Evolutionary conservation across 192 early-diverging fungal species (phyloP).

Genomic region (Podila epigama): DNA sequence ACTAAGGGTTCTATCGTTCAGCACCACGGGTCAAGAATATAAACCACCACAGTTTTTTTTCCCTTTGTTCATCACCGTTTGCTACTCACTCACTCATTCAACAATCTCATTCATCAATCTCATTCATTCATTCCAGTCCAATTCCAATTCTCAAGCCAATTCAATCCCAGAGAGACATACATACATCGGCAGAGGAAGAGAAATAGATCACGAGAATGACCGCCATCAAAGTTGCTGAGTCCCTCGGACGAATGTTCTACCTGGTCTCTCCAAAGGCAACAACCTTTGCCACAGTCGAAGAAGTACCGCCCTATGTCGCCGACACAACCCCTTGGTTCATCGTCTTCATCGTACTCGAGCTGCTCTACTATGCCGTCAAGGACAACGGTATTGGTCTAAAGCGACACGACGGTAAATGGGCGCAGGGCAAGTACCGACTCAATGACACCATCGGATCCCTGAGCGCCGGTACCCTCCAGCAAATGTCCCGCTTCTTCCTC

Average conservation of each 20-base stretch:
- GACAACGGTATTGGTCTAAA: slow-evolving; percentile 37
- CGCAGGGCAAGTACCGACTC: slow-evolving; percentile 54
- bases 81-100: slow-evolving; percentile 5
- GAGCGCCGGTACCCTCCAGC: slow-evolving; percentile 60
- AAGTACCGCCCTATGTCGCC: slow-evolving; percentile 62
- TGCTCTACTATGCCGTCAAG: slow-evolving; percentile 40
- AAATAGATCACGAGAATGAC: slow-evolving; percentile 8
- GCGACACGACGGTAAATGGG: slow-evolving; percentile 43
- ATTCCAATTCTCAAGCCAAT: not conserved
- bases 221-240: slow-evolving; percentile 43
- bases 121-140: not conserved
- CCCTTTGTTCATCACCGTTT: too few relatives aligned
- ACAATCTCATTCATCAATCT: too few relatives aligned
- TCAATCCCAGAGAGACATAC: not conserved
- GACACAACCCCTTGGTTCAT: slow-evolving; percentile 63
- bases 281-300: slow-evolving; percentile 41
- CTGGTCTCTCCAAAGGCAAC: slow-evolving; percentile 54
- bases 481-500: slow-evolving; percentile 58
- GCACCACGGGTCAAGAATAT: too few relatives aligned
- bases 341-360: slow-evolving; percentile 48
- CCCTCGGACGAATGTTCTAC: slow-evolving; percentile 63
- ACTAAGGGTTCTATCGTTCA: too few relatives aligned
- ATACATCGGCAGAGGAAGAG: not conserved
- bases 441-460: slow-evolving; percentile 63
- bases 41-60: too few relatives aligned